Base-by-base conservation (phyloP, 768 basidiomycete species). In the Asterophora lycoperdoides region DNA sequence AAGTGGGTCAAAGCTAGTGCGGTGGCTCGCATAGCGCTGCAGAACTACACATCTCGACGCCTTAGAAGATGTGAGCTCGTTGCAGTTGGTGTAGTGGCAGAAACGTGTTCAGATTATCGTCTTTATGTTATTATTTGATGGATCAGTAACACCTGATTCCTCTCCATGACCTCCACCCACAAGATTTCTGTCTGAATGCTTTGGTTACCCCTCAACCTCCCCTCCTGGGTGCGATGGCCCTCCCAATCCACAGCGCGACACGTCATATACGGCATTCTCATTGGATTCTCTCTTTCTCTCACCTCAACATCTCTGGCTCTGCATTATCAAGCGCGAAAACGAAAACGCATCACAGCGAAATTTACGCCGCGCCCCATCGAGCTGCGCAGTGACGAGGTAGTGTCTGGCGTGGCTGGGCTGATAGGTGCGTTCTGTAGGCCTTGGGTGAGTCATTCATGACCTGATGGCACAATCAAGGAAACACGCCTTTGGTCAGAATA, bases 401-500 rank as follows among this genome's bases (percentile, higher is more conserved):
- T 93, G 4, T 68, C 75, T 6, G 93, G 94, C 0, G 84, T 96
- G 4, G 80, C 82, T 9, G 93, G 91, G 2, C 62, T 91, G 29
- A 95, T 97, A 48, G 93, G 93, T 92, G 48, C 17, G 78, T 56
- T 15, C 14, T 36, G 7, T n/a, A 15, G 23, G 40, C 17, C 8
- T 47, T 26, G 3, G 13, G 15, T 19, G 44, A 14, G 34, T 42
- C 9, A 29, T 38, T 20, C 29, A 19, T 43, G 14, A 6, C 3
- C 11, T 15, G 32, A 30, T 45, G 34, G 18, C 36, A 30, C 36
- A 34, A 43, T 33, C 33, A 41, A 96, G 95, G 95, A 36, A 96
- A 97, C 60, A 98, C 96, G 0, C 95, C 96, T 1, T 71, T 99
- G 48, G 73, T 98, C 38, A 77, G 94, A 54, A 94, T 98, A 43